Percentiles rank a stretch among this genome's conserved stretches.
Evolutionary conservation across 2,329 filamentous ascomycete species (phyloP).

Genomic region (Scytalidium sp.): DNA sequence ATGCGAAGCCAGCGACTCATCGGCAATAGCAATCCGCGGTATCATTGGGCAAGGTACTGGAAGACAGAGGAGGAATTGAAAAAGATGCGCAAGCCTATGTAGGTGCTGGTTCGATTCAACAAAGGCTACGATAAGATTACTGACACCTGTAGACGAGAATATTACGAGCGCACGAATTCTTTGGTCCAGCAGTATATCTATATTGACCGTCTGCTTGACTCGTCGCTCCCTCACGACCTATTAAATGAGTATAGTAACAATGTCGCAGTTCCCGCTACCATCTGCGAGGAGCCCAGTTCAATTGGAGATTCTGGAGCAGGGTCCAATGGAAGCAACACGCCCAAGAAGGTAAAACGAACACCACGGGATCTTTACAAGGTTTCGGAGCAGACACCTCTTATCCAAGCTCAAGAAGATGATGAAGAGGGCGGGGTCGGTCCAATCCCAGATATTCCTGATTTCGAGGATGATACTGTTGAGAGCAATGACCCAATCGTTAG

Average conservation of each 20-base stretch:
- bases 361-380: slow-evolving; percentile 80
- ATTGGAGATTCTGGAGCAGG: slow-evolving; percentile 29
- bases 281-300: slow-evolving; percentile 61
- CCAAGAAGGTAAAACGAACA: slow-evolving; percentile 68
- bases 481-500: slow-evolving; percentile 73
- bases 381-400: slow-evolving; percentile 61
- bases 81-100: slow-evolving; percentile 69
- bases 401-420: slow-evolving; percentile 37
- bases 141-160: slow-evolving; percentile 56
- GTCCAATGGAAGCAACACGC: slow-evolving; percentile 28
- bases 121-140: slow-evolving; percentile 14
- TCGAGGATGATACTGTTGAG: slow-evolving; percentile 71
- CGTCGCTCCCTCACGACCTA: slow-evolving; percentile 85
- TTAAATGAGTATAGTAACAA: slow-evolving; percentile 77
- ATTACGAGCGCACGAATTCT: slow-evolving; percentile 87
- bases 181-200: slow-evolving; percentile 90
- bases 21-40: slow-evolving; percentile 64
- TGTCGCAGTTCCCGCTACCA: slow-evolving; percentile 68
- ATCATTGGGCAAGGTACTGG: slow-evolving; percentile 85
- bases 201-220: slow-evolving; percentile 87
- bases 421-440: slow-evolving; percentile 41
- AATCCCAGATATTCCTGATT: slow-evolving; percentile 62
- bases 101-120: slow-evolving; percentile 21
- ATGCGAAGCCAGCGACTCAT: slow-evolving; percentile 84
- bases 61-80: slow-evolving; percentile 74